These are phyloP conservation scores for Cladobotryum mycophilum DNA, from an alignment of 2,329 filamentous ascomycete genomes.

Conservation along the genomic window DNA sequence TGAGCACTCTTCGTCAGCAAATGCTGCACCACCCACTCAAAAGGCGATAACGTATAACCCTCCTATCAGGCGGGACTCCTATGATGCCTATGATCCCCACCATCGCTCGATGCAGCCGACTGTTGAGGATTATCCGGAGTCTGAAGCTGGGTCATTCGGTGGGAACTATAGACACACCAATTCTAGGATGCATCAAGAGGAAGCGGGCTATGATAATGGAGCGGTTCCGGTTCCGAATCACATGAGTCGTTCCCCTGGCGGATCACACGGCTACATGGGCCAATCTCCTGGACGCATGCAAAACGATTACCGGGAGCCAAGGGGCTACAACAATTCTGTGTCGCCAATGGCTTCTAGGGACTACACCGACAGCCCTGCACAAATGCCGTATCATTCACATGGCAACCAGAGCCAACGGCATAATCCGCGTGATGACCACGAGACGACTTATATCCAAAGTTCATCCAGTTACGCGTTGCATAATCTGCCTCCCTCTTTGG, in stretches of 20 bases:
- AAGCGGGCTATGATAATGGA: conserved; percentile 33
- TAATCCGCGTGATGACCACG: conserved; percentile 30
- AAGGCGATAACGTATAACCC: conserved; percentile 13
- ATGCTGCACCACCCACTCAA: background rate
- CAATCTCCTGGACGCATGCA: conserved; percentile 18
- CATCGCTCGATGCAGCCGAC: conserved; percentile 53
- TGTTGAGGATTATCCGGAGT: conserved; percentile 58
- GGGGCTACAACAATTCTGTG: conserved; percentile 16
- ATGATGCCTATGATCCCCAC: conserved; percentile 43
- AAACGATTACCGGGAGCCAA: conserved; percentile 17
- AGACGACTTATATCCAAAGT: conserved; percentile 26
- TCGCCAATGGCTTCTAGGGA: conserved; percentile 29
- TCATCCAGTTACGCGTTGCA: conserved; percentile 37
- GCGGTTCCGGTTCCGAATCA: conserved; percentile 41
- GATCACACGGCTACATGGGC: conserved; percentile 22
- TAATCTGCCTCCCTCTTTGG: conserved; percentile 49
- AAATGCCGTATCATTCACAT: conserved; percentile 24
- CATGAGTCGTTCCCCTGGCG: conserved; percentile 28
- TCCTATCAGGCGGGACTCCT: conserved; percentile 41
- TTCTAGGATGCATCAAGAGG: conserved; percentile 25
- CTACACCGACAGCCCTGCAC: conserved; percentile 28
- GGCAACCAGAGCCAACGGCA: conserved; percentile 26
- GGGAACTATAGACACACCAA: conserved; percentile 22
- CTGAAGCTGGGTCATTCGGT: conserved; percentile 26
- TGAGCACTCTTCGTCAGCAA: conserved; percentile 39